Evolutionary conservation across 2,329 filamentous ascomycete species (phyloP).

Genomic region (Colletotrichum sansevieriae): DNA sequence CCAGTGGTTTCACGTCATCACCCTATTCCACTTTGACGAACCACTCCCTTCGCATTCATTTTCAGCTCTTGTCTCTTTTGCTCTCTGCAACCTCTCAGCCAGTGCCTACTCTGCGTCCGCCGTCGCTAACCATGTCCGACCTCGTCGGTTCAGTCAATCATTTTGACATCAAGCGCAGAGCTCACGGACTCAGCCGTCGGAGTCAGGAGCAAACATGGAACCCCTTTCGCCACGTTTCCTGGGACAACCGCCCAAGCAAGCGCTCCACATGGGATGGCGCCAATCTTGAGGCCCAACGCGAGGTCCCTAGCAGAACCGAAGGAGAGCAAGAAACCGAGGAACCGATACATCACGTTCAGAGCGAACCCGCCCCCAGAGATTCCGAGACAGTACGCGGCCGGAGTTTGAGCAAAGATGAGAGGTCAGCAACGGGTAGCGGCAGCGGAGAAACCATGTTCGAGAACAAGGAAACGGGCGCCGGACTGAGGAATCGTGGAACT

Average conservation of each 20-base stretch:
- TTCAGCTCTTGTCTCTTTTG: neutral
- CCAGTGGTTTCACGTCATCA: slow-evolving; percentile 37
- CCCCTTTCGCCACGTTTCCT: slow-evolving; percentile 59
- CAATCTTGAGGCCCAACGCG: slow-evolving; percentile 49
- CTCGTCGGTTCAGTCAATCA: slow-evolving; percentile 57
- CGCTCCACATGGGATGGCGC: slow-evolving; percentile 53
- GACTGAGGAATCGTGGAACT: slow-evolving; percentile 50
- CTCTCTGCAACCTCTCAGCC: neutral
- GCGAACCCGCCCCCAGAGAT: slow-evolving; percentile 49
- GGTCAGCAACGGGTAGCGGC: slow-evolving; percentile 35
- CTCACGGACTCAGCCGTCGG: slow-evolving; percentile 57
- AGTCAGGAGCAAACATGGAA: slow-evolving; percentile 56
- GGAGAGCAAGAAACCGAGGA: slow-evolving; percentile 46
- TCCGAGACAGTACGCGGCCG: slow-evolving; percentile 44
- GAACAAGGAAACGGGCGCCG: slow-evolving; percentile 44
- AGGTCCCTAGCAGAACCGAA: slow-evolving; percentile 35
- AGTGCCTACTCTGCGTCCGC: slow-evolving; percentile 7
- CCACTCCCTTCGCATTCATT: slow-evolving; percentile 12
- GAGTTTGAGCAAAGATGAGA: slow-evolving; percentile 38
- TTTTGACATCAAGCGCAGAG: slow-evolving; percentile 59
- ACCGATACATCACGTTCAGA: slow-evolving; percentile 52
- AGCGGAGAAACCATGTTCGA: slow-evolving; percentile 43
- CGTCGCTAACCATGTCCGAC: slow-evolving; percentile 34
- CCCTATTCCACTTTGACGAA: slow-evolving; percentile 33
- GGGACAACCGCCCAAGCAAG: slow-evolving; percentile 47